Percentiles rank a stretch among this genome's conserved stretches.
Evolutionary conservation across 1,139 yeast genomes (phyloP).

Genomic region (Nakaseomyces uthaithaninus): DNA sequence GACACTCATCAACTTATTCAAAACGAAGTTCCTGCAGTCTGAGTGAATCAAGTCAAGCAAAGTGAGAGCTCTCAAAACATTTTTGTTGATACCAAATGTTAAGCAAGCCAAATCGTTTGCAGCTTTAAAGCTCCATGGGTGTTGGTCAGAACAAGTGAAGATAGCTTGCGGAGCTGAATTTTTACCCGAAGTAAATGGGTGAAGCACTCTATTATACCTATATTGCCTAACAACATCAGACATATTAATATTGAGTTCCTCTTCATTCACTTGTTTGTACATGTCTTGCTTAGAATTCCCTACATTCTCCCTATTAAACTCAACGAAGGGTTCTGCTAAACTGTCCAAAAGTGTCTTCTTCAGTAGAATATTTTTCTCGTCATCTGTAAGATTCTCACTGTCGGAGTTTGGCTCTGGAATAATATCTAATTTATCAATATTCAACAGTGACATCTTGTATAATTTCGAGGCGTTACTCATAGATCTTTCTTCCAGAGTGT

Average conservation of each 20-base stretch:
- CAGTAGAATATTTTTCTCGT: constrained; percentile 25
- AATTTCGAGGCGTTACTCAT: constrained; percentile 5
- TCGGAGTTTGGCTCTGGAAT: constrained; percentile 7
- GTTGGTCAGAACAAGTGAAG: constrained; percentile 66
- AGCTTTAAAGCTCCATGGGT: constrained; percentile 75
- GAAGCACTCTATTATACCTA: constrained; percentile 36
- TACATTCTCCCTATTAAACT: constrained; percentile 27
- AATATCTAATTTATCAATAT: constrained; percentile 6
- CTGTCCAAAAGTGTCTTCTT: constrained; percentile 56
- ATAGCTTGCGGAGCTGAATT: constrained; percentile 71
- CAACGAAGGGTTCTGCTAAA: constrained; percentile 68
- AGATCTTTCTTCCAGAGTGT: constrained; percentile 4
- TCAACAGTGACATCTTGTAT: constrained; percentile 4
- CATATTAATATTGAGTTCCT: constrained; percentile 10
- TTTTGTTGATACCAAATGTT: constrained; percentile 72
- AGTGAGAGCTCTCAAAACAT: constrained; percentile 52
- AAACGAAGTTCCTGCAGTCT: constrained; percentile 59
- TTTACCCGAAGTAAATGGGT: constrained; percentile 54
- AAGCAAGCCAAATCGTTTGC: constrained; percentile 87
- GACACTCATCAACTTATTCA: constrained; percentile 42
- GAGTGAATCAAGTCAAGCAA: constrained; percentile 73
- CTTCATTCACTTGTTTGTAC: constrained; percentile 9
- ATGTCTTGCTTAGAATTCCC: constrained; percentile 22
- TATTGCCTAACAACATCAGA: constrained; percentile 16
- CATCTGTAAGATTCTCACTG: constrained; percentile 7